Percentiles rank a stretch among this genome's conserved stretches.
Conservation (phyloP, 805 yeast genomes). For the Monosporozyma servazzii region DNA sequence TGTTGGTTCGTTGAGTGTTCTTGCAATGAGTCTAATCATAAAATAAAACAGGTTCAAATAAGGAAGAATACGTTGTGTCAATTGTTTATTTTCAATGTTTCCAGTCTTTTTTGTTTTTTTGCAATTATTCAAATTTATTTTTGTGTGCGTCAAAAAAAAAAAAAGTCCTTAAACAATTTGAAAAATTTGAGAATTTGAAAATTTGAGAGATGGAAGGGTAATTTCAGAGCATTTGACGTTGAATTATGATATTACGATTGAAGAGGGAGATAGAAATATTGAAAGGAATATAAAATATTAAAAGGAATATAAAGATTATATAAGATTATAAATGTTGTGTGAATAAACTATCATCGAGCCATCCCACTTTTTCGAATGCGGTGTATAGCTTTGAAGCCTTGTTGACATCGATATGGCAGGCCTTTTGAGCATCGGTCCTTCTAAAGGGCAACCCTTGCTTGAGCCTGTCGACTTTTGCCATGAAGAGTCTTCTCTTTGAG, state of each 20-base stretch:
- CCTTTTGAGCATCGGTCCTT: slow-evolving; percentile 95
- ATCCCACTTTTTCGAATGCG: slow-evolving; percentile 82
- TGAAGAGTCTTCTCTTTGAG: slow-evolving; percentile 72
- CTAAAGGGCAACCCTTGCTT: slow-evolving; percentile 67
- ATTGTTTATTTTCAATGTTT: neutral
- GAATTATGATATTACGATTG: too few relatives aligned
- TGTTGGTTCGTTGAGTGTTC: slow-evolving; percentile 4
- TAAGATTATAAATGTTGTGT: slow-evolving; percentile 24
- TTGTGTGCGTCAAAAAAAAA: neutral
- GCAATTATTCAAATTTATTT: neutral
- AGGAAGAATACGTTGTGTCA: neutral
- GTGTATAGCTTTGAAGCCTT: slow-evolving; percentile 85
- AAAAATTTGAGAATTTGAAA: neutral
- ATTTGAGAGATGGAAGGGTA: neutral
- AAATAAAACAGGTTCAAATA: too few relatives aligned
- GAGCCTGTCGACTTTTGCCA: slow-evolving; percentile 73
- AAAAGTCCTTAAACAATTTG: neutral
- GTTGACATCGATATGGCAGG: slow-evolving; percentile 91
- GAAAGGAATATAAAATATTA: neutral
- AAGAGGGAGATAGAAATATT: neutral
- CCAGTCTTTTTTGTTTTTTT: neutral
- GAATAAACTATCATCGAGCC: slow-evolving; percentile 74
- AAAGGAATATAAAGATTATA: neutral
- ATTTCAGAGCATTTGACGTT: neutral
- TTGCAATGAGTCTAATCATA: too few relatives aligned